A percentile compares a stretch with the other conserved stretches of the same genome.
Conservation (phyloP, 164 flowering plant genomes). For the Euptelea pleiosperma region DNA sequence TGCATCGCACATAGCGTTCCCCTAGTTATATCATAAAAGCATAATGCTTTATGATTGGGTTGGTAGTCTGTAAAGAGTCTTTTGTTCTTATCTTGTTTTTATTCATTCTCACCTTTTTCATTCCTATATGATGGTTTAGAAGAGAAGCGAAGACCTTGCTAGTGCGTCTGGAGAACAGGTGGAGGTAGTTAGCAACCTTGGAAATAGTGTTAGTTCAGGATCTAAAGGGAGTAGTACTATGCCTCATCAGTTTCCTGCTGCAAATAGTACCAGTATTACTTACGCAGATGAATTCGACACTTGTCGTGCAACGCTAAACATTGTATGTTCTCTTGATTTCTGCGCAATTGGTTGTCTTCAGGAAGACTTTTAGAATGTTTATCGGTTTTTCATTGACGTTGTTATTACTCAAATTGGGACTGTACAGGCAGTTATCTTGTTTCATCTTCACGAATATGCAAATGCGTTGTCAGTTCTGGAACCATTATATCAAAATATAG, state of each 20-base stretch:
- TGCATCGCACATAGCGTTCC: too few relatives aligned
- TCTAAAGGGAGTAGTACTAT: conserved; percentile 41
- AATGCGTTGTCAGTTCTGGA: conserved; percentile 74
- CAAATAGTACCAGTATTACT: conserved; percentile 32
- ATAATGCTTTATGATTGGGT: too few relatives aligned
- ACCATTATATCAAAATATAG: conserved; percentile 77
- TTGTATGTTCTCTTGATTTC: conserved; percentile 38
- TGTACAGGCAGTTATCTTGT: conserved; percentile 70
- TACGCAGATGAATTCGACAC: conserved; percentile 67
- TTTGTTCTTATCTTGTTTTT: too few relatives aligned
- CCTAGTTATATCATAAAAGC: too few relatives aligned
- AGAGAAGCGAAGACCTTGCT: conserved; percentile 60
- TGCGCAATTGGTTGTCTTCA: not conserved
- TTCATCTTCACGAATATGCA: conserved; percentile 71
- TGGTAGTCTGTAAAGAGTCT: too few relatives aligned
- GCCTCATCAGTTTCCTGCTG: conserved; percentile 29
- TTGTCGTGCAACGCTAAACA: conserved; percentile 63
- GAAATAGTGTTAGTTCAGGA: conserved; percentile 38
- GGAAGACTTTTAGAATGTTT: conserved; percentile 8
- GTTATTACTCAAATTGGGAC: conserved; percentile 9
- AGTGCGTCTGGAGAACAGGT: conserved; percentile 55
- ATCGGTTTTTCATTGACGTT: not conserved
- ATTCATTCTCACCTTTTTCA: too few relatives aligned
- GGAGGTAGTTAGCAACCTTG: conserved; percentile 39
- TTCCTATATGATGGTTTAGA: conserved; percentile 37